Evolutionary conservation across 257 asterid genomes (phyloP), one percentile per base, ranked within the genome.

Genomic region (Nicotiana benthamiana): DNA sequence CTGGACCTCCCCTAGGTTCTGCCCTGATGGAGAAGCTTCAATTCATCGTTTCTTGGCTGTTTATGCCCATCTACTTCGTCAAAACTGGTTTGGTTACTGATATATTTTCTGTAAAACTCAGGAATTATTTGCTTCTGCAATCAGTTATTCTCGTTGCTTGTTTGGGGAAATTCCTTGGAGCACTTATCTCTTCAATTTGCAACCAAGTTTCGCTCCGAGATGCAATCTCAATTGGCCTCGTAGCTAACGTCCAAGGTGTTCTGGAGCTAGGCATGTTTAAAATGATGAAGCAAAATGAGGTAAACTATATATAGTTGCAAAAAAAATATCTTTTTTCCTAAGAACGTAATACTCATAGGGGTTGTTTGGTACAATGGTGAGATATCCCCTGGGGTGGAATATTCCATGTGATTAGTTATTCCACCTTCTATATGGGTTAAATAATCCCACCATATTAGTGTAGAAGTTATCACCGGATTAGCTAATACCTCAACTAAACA

Each of bases 1-100:
- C 85, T 1, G 92, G 92, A 59, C 90, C 92, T n/a, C 92, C 90
- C 2, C 36, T 89, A 46, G 92, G 92, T 36, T 85, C 90, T 28
- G 87, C 90, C 9, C 26, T 89, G 10, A 79, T 87, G 52, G 88
- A 89, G 83, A 89, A 87, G 85, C 84, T 87, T 17, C 81, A 87
- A 2, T 56, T 83, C 43, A 48, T 89, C 32, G 80, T 75, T 2
- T 68, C 85, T 36, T 83, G 86, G 90, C 52, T 87, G 52, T 82
- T 87, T 18, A 86, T 87, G 92, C 90, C 90, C 28, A 83, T 85
- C 65, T 85, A 83, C 78, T 88, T 84, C 9, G 90, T 83, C 61
- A 86, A 88, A 65, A 86, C 61, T 22, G 91, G 91, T 18, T 66
- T 84, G 83, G 86, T 82, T 10, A 81, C 79, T 46, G 87, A 86